A percentile compares a stretch with the other conserved stretches of the same genome.
These are phyloP conservation scores for Xylaria curta DNA, from an alignment of 495 filamentous ascomycete species.

Conservation along the genomic window DNA sequence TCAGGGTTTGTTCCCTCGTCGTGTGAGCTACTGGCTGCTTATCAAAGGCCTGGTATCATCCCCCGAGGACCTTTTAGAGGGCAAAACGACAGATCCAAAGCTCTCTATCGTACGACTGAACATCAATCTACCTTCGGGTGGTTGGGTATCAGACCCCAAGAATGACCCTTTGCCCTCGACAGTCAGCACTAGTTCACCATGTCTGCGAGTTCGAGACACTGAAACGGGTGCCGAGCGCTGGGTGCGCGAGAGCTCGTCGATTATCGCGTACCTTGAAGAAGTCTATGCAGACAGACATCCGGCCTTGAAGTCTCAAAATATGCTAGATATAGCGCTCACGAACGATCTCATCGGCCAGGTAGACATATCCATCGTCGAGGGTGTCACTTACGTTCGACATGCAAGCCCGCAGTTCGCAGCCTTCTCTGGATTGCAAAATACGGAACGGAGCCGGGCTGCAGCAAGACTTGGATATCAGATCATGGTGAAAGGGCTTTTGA, in stretches of 20 bases:
- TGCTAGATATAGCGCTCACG: background rate
- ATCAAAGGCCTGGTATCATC: slow-evolving; percentile 14
- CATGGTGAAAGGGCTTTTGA: background rate
- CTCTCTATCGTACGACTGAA: slow-evolving; percentile 8
- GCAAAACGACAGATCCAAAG: slow-evolving; percentile 3
- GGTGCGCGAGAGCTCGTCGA: slow-evolving; percentile 17
- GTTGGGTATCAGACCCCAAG: background rate
- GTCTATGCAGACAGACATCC: background rate
- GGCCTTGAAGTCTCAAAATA: background rate
- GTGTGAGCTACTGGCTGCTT: slow-evolving; percentile 6
- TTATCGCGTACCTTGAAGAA: slow-evolving; percentile 7
- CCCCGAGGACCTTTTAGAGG: background rate
- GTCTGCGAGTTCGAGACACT: slow-evolving; percentile 9
- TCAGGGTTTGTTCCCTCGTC: slow-evolving; percentile 12
- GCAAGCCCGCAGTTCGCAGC: slow-evolving; percentile 10
- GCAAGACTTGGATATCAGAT: slow-evolving; percentile 4
- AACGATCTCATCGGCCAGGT: slow-evolving; percentile 16
- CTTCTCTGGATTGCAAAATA: background rate
- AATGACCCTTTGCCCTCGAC: background rate
- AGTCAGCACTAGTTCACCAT: slow-evolving; percentile 4
- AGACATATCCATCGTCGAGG: background rate
- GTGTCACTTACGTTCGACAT: background rate
- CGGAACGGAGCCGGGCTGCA: slow-evolving; percentile 1
- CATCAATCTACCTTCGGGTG: background rate
- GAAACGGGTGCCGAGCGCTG: background rate